Conservation (phyloP, 768 basidiomycete species). For the Lentinula boryana region DNA sequence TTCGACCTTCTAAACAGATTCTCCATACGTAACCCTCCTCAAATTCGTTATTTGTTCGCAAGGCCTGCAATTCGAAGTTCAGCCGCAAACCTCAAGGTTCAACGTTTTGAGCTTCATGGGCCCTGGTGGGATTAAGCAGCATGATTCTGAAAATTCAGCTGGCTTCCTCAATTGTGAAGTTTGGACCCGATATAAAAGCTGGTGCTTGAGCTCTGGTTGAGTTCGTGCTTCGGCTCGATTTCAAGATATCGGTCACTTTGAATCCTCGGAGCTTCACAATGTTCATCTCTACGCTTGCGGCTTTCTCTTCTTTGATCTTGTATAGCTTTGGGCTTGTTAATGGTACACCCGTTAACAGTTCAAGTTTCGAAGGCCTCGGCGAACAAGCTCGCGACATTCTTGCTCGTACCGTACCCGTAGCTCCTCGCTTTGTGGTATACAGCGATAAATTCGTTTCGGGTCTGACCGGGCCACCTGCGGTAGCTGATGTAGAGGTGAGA, state of each 20-base stretch:
- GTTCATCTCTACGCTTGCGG: conserved; percentile 10
- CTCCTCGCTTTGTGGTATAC: conserved; percentile 23
- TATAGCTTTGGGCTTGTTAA: conserved; percentile 10
- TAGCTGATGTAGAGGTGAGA: conserved; percentile 24
- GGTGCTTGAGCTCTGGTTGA: background rate
- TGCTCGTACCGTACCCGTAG: conserved; percentile 26
- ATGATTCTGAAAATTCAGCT: background rate
- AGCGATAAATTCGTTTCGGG: conserved; percentile 31
- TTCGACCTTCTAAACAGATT: background rate
- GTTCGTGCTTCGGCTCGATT: background rate
- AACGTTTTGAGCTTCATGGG: background rate
- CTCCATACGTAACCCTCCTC: background rate
- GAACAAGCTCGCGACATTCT: conserved; percentile 25
- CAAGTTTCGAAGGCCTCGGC: conserved; percentile 20
- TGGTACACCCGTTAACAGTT: conserved; percentile 15
- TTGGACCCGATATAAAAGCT: background rate
- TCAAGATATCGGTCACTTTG: background rate
- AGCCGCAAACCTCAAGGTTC: background rate
- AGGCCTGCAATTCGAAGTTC: background rate
- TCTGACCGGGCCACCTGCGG: conserved; percentile 28
- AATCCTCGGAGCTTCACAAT: conserved; percentile 11
- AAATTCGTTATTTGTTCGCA: conserved; percentile 1
- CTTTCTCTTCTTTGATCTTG: conserved; percentile 13
- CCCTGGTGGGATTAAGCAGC: background rate
- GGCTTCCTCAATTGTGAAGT: background rate